Evolutionary conservation across 352 stramenopile species (phyloP).

Genomic region (Phytopythium montanum): DNA sequence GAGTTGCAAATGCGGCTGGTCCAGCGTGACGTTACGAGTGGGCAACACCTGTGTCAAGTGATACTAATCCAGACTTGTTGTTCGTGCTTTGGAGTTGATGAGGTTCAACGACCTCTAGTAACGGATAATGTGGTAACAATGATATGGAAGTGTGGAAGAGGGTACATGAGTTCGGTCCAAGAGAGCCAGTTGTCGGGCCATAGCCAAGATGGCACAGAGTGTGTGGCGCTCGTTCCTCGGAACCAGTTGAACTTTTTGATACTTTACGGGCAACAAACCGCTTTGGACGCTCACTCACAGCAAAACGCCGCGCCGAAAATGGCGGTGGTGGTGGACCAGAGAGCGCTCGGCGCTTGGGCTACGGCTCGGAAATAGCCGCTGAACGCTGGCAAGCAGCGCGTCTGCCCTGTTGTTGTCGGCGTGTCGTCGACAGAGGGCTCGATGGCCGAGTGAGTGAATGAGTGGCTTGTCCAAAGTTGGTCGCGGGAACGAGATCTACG

Average conservation of each 20-base stretch:
- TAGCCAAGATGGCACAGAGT: neutral
- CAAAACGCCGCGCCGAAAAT: too few species aligned
- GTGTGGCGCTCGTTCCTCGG: neutral
- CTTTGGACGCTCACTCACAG: too few species aligned
- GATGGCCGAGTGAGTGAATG: neutral
- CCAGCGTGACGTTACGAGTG: neutral
- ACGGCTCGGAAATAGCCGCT: neutral
- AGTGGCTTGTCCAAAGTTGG: slow-evolving; percentile 1
- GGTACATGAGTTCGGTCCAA: neutral
- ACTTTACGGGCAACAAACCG: neutral
- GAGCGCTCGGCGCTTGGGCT: neutral
- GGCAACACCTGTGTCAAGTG: neutral
- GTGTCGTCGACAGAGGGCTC: neutral
- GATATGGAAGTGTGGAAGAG: neutral
- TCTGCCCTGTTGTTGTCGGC: neutral
- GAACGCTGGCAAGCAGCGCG: neutral
- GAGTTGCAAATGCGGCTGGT: neutral
- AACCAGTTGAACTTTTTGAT: slow-evolving; percentile 1
- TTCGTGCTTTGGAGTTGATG: neutral
- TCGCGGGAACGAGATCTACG: too few species aligned
- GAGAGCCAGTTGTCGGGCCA: neutral
- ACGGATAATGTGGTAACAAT: neutral
- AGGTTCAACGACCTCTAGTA: neutral
- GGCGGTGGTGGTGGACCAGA: too few species aligned
- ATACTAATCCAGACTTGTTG: neutral